These are phyloP conservation scores for Phyllachora maydis DNA, from an alignment of 2,329 filamentous ascomycete species.

Conservation along the genomic window DNA sequence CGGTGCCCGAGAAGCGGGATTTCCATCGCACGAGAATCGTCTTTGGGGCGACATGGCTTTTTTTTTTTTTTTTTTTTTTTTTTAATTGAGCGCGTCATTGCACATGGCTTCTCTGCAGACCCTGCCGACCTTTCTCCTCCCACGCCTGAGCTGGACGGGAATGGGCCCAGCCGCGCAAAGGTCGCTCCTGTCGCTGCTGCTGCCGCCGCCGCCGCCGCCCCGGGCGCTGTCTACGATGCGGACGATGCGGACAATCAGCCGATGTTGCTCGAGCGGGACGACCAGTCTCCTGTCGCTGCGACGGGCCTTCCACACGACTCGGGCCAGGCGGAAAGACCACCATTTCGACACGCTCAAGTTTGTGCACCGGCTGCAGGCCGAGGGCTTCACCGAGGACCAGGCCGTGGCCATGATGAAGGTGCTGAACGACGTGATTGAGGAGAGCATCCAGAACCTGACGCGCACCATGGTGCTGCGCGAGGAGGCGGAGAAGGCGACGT, in stretches of 20 bases:
- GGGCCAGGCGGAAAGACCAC: constrained; percentile 48
- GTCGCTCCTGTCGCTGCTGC: constrained; percentile 9
- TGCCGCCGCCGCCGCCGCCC: background rate
- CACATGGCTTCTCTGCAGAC: constrained; percentile 15
- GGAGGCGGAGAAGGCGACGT: constrained; percentile 65
- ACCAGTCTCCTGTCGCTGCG: constrained; percentile 11
- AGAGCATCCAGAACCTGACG: constrained; percentile 92
- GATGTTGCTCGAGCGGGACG: constrained; percentile 3
- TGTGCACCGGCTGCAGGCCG: constrained; percentile 69
- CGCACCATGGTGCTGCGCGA: constrained; percentile 96
- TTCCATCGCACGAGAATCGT: background rate
- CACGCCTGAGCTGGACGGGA: constrained; percentile 30
- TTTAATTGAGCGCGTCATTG: too few species aligned
- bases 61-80: too few species aligned
- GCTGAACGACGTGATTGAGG: constrained; percentile 88
- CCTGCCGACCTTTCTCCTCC: constrained; percentile 31
- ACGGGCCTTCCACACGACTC: constrained; percentile 48
- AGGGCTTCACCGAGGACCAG: constrained; percentile 92
- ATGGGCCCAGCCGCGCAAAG: constrained; percentile 10
- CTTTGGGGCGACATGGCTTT: background rate
- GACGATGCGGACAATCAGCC: too few species aligned
- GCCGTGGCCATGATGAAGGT: constrained; percentile 98
- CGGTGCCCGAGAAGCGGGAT: background rate
- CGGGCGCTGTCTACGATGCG: background rate
- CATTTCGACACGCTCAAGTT: constrained; percentile 98